Percentiles rank a stretch among this genome's conserved stretches.
These are phyloP conservation scores for Agroathelia rolfsii DNA, from an alignment of 1,284 basidiomycete genomes.

Conservation along the genomic window DNA sequence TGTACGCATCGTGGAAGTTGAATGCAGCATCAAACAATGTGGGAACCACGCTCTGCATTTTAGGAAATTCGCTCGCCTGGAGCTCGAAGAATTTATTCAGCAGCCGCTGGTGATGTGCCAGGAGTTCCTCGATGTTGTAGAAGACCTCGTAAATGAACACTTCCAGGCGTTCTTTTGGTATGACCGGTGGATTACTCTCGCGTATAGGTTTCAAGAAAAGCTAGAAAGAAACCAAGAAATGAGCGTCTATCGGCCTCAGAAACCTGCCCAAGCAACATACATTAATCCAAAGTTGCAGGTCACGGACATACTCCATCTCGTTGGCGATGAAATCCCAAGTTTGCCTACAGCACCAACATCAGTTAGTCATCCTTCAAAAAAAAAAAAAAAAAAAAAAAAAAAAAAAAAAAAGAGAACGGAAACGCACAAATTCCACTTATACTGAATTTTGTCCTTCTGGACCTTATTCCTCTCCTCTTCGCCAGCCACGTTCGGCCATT, in stretches of 20 bases:
- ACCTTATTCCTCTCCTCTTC: slow-evolving; percentile 54
- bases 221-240: slow-evolving; percentile 3
- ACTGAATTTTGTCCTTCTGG: slow-evolving; percentile 69
- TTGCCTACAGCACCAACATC: slow-evolving; percentile 44
- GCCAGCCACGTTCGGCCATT: slow-evolving; percentile 84
- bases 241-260: slow-evolving; percentile 11
- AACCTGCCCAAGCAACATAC: slow-evolving; percentile 19
- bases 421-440: slow-evolving; percentile 80
- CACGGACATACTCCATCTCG: slow-evolving; percentile 92
- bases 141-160: slow-evolving; percentile 87
- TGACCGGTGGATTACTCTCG: slow-evolving; percentile 56
- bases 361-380: slow-evolving; percentile 4
- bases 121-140: slow-evolving; percentile 81
- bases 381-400: slow-evolving; percentile 3
- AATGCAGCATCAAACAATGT: slow-evolving; percentile 82
- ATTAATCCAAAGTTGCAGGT: slow-evolving; percentile 83
- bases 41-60: slow-evolving; percentile 77
- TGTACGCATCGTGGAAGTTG: slow-evolving; percentile 89
- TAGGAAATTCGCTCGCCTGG: slow-evolving; percentile 85
- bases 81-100: slow-evolving; percentile 77
- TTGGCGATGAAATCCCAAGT: slow-evolving; percentile 95
- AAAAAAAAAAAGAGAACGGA: too few species aligned
- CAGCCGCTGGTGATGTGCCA: slow-evolving; percentile 61
- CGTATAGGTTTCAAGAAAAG: slow-evolving; percentile 58
- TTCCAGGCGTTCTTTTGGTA: slow-evolving; percentile 63